Percentiles rank a stretch among this genome's conserved stretches.
Evolutionary conservation across 768 basidiomycete species (phyloP).

Genomic region (Tephrocybe sp.): DNA sequence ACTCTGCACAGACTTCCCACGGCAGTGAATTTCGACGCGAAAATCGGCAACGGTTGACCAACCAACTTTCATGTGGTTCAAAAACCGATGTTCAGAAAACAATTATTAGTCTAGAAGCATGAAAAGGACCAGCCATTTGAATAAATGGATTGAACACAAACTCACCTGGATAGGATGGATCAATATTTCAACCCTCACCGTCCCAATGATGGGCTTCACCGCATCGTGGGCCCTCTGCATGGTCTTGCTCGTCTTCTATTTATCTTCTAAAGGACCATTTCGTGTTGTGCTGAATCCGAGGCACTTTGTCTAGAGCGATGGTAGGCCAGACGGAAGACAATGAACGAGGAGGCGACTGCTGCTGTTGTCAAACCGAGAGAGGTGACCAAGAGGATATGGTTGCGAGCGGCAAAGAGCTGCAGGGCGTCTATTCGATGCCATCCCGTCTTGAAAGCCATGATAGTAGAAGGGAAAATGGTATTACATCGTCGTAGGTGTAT

Average conservation of each 20-base stretch:
- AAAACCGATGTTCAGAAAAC: too few relatives aligned
- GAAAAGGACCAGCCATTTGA: too few relatives aligned
- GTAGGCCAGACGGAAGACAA: constrained; percentile 11
- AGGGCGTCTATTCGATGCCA: too few relatives aligned
- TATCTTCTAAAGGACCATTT: not conserved
- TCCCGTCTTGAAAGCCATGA: too few relatives aligned
- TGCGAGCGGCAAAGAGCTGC: too few relatives aligned
- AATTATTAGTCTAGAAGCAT: too few relatives aligned
- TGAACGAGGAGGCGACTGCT: constrained; percentile 6
- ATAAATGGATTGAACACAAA: not conserved
- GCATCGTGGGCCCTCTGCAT: constrained; percentile 8
- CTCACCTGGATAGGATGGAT: constrained; percentile 71
- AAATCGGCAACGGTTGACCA: too few relatives aligned
- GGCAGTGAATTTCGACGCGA: constrained; percentile 61
- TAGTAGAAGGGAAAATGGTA: too few relatives aligned
- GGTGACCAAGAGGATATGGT: too few relatives aligned
- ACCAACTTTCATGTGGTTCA: too few relatives aligned
- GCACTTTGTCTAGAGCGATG: not conserved
- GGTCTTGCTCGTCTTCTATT: not conserved
- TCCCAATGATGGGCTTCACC: constrained; percentile 21
- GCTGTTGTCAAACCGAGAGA: too few relatives aligned
- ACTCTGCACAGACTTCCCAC: constrained; percentile 59
- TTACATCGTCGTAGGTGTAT: too few relatives aligned
- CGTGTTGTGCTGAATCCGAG: not conserved
- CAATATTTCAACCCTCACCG: constrained; percentile 53